phyloP scores from a whole-genome alignment of 768 basidiomycete genomes.

The Russula sp. region DNA sequence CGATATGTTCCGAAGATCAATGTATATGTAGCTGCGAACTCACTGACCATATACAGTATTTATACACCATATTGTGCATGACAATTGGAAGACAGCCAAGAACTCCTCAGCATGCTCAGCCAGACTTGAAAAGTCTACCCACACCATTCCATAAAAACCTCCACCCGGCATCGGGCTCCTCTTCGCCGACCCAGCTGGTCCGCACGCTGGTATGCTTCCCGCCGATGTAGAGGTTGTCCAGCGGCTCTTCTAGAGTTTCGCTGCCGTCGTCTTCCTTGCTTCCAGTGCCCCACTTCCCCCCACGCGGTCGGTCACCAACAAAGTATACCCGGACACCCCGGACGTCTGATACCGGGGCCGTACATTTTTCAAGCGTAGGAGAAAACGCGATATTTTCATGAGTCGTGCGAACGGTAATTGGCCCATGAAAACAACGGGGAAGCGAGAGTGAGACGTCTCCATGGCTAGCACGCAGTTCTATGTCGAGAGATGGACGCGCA shows the following conservation, averaged over 20 bases:
- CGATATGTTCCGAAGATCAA: too few relatives aligned
- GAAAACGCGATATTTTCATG: background rate
- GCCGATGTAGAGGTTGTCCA: background rate
- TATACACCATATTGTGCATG: too few relatives aligned
- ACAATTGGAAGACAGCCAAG: too few relatives aligned
- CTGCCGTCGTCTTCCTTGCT: background rate
- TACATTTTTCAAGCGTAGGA: background rate
- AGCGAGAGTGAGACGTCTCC: slow-evolving; percentile 6
- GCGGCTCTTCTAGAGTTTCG: background rate
- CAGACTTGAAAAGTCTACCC: background rate
- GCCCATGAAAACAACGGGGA: slow-evolving; percentile 1
- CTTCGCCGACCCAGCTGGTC: slow-evolving; percentile 2
- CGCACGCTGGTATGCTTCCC: background rate
- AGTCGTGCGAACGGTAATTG: background rate
- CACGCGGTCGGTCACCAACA: background rate
- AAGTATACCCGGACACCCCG: slow-evolving; percentile 6
- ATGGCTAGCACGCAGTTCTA: background rate
- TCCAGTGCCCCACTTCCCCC: background rate
- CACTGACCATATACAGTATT: too few relatives aligned
- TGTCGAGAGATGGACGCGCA: background rate
- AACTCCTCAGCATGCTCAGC: background rate
- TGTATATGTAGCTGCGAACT: too few relatives aligned
- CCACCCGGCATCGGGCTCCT: background rate
- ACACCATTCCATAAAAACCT: background rate
- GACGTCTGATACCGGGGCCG: background rate